These are phyloP conservation scores for Xerocomus cyaneibrunnescens DNA, from an alignment of 1,284 basidiomycete species.

Conservation along the genomic window DNA sequence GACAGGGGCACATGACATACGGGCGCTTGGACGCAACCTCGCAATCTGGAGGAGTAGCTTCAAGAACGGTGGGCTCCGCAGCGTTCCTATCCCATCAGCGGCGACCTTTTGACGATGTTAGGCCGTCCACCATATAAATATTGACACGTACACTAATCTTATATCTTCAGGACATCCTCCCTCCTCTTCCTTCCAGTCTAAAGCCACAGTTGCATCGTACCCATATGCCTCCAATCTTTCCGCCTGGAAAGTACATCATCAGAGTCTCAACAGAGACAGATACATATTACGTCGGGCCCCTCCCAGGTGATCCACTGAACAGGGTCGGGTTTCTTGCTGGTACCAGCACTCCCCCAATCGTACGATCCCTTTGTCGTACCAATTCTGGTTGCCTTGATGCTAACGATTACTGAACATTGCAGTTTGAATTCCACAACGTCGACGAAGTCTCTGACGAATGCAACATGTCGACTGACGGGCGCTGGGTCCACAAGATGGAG, in stretches of 20 bases:
- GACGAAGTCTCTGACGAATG: neutral
- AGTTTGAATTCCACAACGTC: neutral
- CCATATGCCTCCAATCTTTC: neutral
- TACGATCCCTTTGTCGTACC: neutral
- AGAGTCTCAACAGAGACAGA: neutral
- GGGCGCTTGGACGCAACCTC: too few species aligned
- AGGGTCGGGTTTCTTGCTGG: neutral
- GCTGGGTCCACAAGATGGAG: neutral
- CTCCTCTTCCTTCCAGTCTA: too few species aligned
- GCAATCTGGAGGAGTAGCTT: too few species aligned
- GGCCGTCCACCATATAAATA: too few species aligned
- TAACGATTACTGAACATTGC: neutral
- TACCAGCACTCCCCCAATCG: neutral
- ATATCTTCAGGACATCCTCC: too few species aligned
- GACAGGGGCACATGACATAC: too few species aligned
- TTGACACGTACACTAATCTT: too few species aligned
- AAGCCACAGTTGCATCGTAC: neutral
- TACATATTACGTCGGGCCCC: neutral
- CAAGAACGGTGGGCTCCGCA: too few species aligned
- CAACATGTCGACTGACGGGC: neutral
- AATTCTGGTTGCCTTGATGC: neutral
- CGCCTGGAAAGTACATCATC: slow-evolving; percentile 1
- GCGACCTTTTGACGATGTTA: too few species aligned
- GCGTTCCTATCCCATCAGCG: too few species aligned
- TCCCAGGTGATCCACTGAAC: neutral